Evolutionary conservation across 2,329 filamentous ascomycete species (phyloP).

Genomic region (Aquanectria penicillioides): DNA sequence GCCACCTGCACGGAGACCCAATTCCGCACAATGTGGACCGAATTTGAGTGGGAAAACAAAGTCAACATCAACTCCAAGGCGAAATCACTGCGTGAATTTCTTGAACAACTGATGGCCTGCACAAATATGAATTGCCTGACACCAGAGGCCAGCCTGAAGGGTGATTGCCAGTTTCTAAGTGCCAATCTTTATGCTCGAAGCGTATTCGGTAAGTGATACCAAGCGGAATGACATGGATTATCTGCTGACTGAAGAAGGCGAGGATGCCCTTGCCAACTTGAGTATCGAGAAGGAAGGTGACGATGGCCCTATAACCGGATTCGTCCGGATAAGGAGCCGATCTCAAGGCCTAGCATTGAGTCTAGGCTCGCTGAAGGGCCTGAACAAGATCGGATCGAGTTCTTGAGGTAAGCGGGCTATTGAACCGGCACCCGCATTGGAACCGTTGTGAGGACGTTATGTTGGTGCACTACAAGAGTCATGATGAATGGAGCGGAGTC

Average conservation of each 20-base stretch:
- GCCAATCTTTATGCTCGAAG: constrained; percentile 96
- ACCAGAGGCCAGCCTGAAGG: constrained; percentile 94
- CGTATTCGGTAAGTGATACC: constrained; percentile 85
- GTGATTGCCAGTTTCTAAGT: constrained; percentile 97
- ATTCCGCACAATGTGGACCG: constrained; percentile 99
- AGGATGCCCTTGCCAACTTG: constrained; percentile 96
- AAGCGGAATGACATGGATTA: neutral
- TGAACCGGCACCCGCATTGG: constrained; percentile 16
- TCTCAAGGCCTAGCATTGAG: constrained; percentile 95
- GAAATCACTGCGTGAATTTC: constrained; percentile 89
- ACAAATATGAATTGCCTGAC: constrained; percentile 99
- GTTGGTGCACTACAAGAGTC: constrained; percentile 39
- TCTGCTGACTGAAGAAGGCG: constrained; percentile 68
- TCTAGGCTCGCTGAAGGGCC: constrained; percentile 90
- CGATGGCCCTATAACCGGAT: constrained; percentile 93
- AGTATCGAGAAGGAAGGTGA: constrained; percentile 98
- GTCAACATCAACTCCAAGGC: constrained; percentile 99
- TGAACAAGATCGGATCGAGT: constrained; percentile 78
- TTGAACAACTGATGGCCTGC: constrained; percentile 93
- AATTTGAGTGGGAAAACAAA: constrained; percentile 99
- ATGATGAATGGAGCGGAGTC: constrained; percentile 44
- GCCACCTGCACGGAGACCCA: constrained; percentile 97
- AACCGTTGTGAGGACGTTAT: constrained; percentile 27
- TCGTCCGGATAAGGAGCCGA: constrained; percentile 96
- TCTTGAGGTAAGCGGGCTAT: constrained; percentile 35